Conservation (phyloP, 106 monocot genomes). For the Apostasia ramifera region DNA sequence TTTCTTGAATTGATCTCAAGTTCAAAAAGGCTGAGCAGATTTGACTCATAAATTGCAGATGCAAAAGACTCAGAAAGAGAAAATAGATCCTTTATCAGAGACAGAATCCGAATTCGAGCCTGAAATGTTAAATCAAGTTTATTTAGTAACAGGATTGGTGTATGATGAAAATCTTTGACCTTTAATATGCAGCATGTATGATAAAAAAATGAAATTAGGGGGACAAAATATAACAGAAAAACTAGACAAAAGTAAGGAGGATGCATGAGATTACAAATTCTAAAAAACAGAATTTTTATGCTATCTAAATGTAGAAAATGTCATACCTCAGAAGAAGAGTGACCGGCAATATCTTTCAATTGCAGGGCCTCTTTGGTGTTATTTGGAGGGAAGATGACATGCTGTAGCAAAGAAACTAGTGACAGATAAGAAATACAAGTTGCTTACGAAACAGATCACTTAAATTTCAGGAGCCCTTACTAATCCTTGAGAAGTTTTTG, state of each 20-base stretch:
- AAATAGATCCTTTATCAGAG: constrained; percentile 80
- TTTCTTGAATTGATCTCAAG: constrained; percentile 46
- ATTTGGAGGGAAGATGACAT: constrained; percentile 45
- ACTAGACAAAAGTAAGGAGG: not conserved
- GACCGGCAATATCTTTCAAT: constrained; percentile 47
- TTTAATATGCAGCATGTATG: too few species aligned
- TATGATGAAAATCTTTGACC: not conserved
- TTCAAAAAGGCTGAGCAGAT: constrained; percentile 71
- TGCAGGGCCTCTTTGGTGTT: constrained; percentile 26
- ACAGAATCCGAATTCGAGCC: constrained; percentile 75
- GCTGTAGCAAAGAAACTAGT: constrained; percentile 24
- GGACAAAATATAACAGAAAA: not conserved
- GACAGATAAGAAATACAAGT: constrained; percentile 4
- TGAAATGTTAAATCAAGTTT: constrained; percentile 19
- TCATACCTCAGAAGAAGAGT: constrained; percentile 64
- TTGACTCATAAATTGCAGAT: constrained; percentile 42
- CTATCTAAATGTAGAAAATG: not conserved
- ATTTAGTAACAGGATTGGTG: constrained; percentile 11
- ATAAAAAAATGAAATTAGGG: not conserved
- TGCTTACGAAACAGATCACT: constrained; percentile 2
- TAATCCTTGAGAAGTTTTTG: constrained; percentile 58
- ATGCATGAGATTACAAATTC: not conserved
- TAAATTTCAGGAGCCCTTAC: constrained; percentile 31
- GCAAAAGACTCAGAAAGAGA: constrained; percentile 60
- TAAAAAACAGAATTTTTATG: not conserved